Evolutionary conservation across 1,284 basidiomycete species (phyloP).

Genomic region (Rhodotorula sp.): DNA sequence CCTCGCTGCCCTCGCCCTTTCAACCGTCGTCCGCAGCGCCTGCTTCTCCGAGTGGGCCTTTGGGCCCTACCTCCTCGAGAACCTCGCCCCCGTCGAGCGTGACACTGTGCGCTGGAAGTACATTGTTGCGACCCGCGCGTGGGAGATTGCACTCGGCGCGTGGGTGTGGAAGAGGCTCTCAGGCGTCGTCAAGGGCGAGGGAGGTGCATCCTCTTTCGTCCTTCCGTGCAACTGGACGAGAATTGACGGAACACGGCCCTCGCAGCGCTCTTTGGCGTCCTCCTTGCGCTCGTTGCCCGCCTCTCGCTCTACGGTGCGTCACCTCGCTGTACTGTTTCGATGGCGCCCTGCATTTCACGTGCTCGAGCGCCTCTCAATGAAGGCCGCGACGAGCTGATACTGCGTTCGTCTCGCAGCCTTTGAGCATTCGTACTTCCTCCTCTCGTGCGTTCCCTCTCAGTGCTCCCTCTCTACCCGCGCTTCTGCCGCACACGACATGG

Average conservation of each 20-base stretch:
- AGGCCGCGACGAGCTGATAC: too few species aligned
- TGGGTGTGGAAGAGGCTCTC: constrained; percentile 32
- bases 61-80: constrained; percentile 30
- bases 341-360: not conserved
- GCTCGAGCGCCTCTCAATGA: not conserved
- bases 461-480: too few species aligned
- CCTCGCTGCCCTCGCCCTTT: constrained; percentile 10
- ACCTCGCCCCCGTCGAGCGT: constrained; percentile 43
- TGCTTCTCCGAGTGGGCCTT: constrained; percentile 24
- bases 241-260: too few species aligned
- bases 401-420: constrained; percentile 8
- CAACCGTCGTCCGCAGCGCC: constrained; percentile 11
- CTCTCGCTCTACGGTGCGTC: constrained; percentile 28
- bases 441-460: constrained; percentile 24
- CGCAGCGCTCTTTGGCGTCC: constrained; percentile 31
- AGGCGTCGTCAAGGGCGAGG: constrained; percentile 25
- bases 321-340: too few species aligned
- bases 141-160: constrained; percentile 33
- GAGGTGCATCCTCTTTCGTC: constrained; percentile 14
- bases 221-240: too few species aligned
- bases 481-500: too few species aligned
- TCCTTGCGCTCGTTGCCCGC: constrained; percentile 33
- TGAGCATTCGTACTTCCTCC: constrained; percentile 40
- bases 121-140: constrained; percentile 33
- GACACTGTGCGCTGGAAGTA: constrained; percentile 39